Base-by-base conservation (phyloP, 495 filamentous ascomycete species). In the Chlorociboria aeruginascens region DNA sequence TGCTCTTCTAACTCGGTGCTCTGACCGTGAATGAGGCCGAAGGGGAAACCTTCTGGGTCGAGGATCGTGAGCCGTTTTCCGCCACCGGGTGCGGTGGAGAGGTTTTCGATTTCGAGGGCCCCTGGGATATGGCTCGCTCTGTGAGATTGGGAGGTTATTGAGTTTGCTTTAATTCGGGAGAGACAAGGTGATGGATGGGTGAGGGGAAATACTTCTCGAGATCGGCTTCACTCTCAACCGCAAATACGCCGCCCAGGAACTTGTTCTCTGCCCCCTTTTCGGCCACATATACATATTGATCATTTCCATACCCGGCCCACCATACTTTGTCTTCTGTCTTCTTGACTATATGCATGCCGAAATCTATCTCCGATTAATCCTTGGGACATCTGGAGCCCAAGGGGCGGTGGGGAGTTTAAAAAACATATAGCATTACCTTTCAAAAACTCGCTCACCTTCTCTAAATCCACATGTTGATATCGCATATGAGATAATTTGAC, bases 31-130 rank as follows among this genome's bases (percentile, higher is more conserved):
- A 67, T 51, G 13, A 69, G 50, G 51, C 66, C 62, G 14, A 66
- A 42, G 10, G 53, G 58, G 32, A 62, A 63, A 8, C 65, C 63
- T 42, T 65, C 61, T 0, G 67, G 67, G 39, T 69, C 67, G 3
- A 31, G 60, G 14, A 69, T 32, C 1, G 59, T 62, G 13, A 68
- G 52, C 29, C 63, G 42, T 31, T 46, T 50, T 8, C 67, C 66
- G 8, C 60, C 64, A 0, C 66, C 66, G 1, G 66, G 67, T 1
- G 63, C 57, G 46, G 61, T 40, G 4, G 12, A 46, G 14, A 66
- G 40, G 8, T 61, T 46, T 34, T 60, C 43, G 11, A 65, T 63
- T 32, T 53, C n/a, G 7, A 50, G 46, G 9, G 61, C 64, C 3
- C 39, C 55, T 12, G 57, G 57, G 0, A 66, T 51, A n/a, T 58